phyloP scores from a whole-genome alignment of 1,284 basidiomycete species.

The Sporisorium reilianum region DNA sequence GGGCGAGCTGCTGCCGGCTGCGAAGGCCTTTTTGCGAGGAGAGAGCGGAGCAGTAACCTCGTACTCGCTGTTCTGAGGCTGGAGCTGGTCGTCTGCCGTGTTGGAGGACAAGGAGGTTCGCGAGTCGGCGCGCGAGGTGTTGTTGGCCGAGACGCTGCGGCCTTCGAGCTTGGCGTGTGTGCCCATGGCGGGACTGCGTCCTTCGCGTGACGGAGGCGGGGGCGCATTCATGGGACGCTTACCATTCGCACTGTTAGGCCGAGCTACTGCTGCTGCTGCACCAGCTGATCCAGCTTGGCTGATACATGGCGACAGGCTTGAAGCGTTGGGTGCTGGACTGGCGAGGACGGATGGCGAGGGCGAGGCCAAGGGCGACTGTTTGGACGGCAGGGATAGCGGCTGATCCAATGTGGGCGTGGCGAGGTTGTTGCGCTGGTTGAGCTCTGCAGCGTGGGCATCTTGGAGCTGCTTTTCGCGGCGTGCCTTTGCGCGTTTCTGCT shows the following conservation, averaged over 20 bases:
- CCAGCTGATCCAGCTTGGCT: slow-evolving; percentile 19
- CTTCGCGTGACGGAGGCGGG: slow-evolving; percentile 45
- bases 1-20: slow-evolving; percentile 8
- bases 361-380: slow-evolving; percentile 20
- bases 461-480: slow-evolving; percentile 45
- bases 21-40: slow-evolving; percentile 28
- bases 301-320: slow-evolving; percentile 38
- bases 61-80: slow-evolving; percentile 10
- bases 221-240: slow-evolving; percentile 52
- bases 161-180: slow-evolving; percentile 28
- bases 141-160: slow-evolving; percentile 7
- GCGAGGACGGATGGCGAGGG: slow-evolving; percentile 19
- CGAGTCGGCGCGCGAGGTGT: slow-evolving; percentile 23
- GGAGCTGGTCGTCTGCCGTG: slow-evolving; percentile 14
- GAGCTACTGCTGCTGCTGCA: slow-evolving; percentile 17
- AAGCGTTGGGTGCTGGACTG: slow-evolving; percentile 23
- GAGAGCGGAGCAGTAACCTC: slow-evolving; percentile 37
- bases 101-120: slow-evolving; percentile 25
- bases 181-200: slow-evolving; percentile 29
- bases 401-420: slow-evolving; percentile 18
- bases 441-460: slow-evolving; percentile 26
- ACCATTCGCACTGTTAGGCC: slow-evolving; percentile 29
- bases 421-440: slow-evolving; percentile 8
- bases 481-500: slow-evolving; percentile 72
- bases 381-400: slow-evolving; percentile 29